A percentile compares a stretch with the other conserved stretches of the same genome.
Evolutionary conservation across 768 basidiomycete species (phyloP).

Genomic region (Dioszegia aurantiaca): DNA sequence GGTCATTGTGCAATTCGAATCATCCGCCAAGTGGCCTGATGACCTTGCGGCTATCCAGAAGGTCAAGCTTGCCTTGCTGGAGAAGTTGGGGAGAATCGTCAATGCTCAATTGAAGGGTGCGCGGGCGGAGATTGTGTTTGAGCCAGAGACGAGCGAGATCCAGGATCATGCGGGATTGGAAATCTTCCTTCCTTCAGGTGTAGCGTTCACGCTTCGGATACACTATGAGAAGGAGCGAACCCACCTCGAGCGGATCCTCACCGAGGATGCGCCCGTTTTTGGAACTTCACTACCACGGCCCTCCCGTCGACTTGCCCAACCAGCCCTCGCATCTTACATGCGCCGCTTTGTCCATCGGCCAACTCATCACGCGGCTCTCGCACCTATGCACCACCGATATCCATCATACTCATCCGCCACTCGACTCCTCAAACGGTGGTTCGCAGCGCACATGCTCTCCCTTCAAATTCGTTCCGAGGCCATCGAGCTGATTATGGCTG

Average conservation of each 20-base stretch:
- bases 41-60: conserved; percentile 88
- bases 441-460: conserved; percentile 77
- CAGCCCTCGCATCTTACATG: conserved; percentile 56
- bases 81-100: conserved; percentile 68
- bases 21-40: conserved; percentile 90
- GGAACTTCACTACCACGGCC: conserved; percentile 39
- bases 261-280: conserved; percentile 46
- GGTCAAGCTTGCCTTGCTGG: conserved; percentile 88
- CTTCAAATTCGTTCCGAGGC: conserved; percentile 72
- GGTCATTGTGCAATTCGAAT: conserved; percentile 82
- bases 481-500: conserved; percentile 79
- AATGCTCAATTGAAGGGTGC: conserved; percentile 59
- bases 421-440: conserved; percentile 87
- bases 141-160: conserved; percentile 61
- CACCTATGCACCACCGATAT: conserved; percentile 73
- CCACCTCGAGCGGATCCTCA: conserved; percentile 68
- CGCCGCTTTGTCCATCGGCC: conserved; percentile 77
- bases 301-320: conserved; percentile 30
- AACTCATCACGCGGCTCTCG: conserved; percentile 77
- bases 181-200: conserved; percentile 73
- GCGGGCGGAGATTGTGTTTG: conserved; percentile 60
- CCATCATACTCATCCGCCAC: conserved; percentile 78
- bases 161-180: conserved; percentile 72
- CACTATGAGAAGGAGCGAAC: conserved; percentile 82
- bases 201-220: conserved; percentile 79